Evolutionary conservation across 176 grass and related monocot genomes (phyloP), one percentile per base, ranked within the genome.

Genomic region (Pontederia paniculata): DNA sequence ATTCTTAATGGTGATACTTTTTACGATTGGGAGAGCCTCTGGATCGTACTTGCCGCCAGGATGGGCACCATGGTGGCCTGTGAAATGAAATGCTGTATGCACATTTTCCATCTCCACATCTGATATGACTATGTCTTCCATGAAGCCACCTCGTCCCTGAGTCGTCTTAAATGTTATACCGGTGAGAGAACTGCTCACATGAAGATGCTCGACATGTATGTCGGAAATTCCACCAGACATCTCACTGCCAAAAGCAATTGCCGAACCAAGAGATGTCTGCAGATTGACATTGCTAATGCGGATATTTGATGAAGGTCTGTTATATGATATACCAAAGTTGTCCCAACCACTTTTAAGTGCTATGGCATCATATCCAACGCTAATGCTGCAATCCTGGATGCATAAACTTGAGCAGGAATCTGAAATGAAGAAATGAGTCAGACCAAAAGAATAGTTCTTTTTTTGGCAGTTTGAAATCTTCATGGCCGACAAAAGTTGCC

Each of bases 271-370:
- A 58, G 82, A 81, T 12, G 82, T 68, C 58, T 72, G 82, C 28
- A 96, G 64, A 76, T 80, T 45, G 19, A 89, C 74, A 10, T 81
- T 96, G 20, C 22, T 76, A 63, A 96, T 89, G 62, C 63, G 63
- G 54, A 96, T 75, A 9, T 76, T 55, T 0, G 79, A 74, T 4
- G 82, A 75, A 47, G 91, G 74, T 64, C 55, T 78, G 58, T 75
- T 78, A 44, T 73, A 78, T 48, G 91, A 78, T 69, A 96, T 84
- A 20, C 91, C 91, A 14, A 86, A 89, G 13, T 71, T 81, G 47
- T 96, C 91, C 91, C 86, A 96, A 50, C 91, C 91, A 0, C 91
- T 96, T 70, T 96, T 96, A 45, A 96, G 37, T 45, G 82, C 76
- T 16, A 96, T 89, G 17, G 91, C 79, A 12, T 96, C 91, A 65